phyloP scores from a whole-genome alignment of 352 stramenopile genomes.

The Globisporangium cylindrosporum region DNA sequence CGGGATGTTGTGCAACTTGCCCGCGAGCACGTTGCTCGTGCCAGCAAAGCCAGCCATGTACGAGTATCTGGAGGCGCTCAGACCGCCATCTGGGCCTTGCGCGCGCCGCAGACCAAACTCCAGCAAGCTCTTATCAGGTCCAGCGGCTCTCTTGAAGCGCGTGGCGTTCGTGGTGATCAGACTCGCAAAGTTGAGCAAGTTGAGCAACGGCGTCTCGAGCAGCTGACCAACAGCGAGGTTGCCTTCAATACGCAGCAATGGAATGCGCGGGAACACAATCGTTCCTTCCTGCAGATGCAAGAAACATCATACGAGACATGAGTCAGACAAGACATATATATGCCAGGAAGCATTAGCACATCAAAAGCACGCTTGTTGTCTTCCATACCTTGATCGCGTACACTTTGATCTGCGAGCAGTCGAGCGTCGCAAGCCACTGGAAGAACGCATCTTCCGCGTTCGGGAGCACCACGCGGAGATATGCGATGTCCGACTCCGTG shows the following conservation, averaged over 20 bases:
- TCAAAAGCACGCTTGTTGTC: neutral
- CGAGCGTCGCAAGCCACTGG: slow-evolving; percentile 90
- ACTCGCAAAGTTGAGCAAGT: slow-evolving; percentile 97
- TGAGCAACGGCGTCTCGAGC: slow-evolving; percentile 98
- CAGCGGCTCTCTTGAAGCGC: slow-evolving; percentile 93
- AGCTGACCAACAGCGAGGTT: slow-evolving; percentile 95
- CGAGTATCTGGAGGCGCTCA: slow-evolving; percentile 96
- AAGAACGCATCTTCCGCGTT: slow-evolving; percentile 95
- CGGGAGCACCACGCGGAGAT: slow-evolving; percentile 87
- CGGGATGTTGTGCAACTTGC: slow-evolving; percentile 93
- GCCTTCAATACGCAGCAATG: slow-evolving; percentile 92
- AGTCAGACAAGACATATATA: neutral
- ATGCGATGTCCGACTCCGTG: slow-evolving; percentile 91
- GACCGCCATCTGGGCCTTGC: slow-evolving; percentile 96
- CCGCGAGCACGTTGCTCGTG: slow-evolving; percentile 97
- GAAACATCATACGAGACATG: neutral
- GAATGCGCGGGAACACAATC: slow-evolving; percentile 95
- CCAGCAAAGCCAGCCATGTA: slow-evolving; percentile 98
- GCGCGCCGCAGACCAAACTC: slow-evolving; percentile 94
- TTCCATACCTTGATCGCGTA: slow-evolving; percentile 82
- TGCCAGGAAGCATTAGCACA: neutral
- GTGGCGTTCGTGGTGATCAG: slow-evolving; percentile 98
- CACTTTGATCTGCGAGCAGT: slow-evolving; percentile 92
- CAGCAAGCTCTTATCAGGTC: slow-evolving; percentile 80
- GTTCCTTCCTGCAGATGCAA: slow-evolving; percentile 82